Evolutionary conservation across 495 filamentous ascomycete species (phyloP), one percentile per base, ranked within the genome.

Genomic region (Platismatia glauca): DNA sequence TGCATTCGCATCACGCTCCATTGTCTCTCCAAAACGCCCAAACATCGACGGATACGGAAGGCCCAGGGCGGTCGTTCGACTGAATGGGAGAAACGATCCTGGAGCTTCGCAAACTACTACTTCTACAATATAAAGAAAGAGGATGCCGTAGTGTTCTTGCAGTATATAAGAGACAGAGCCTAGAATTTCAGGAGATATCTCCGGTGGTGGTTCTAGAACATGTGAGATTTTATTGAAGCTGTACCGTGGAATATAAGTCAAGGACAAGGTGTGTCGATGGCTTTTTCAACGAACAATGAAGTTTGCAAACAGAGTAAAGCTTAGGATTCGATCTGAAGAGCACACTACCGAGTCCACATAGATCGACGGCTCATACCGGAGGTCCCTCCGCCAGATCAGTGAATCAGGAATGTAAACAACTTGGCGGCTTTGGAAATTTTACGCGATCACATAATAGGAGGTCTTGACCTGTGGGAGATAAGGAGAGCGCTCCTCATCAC

Each of bases 41-140:
- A 53, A 33, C 20, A 31, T 58, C 34, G 22, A 58, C 31, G 56
- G 56, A 58, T 24, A 58, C 31, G 39, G 35, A 38, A 58, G 16
- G 34, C 35, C 20, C 3, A 38, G 24, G 22, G 22, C 12, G 4
- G 0, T 18, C 27, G 22, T n/a, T n/a, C n/a, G 48, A 52, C 48
- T 52, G 27, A 52, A 52, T 31, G 48, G 27, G 24, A 18, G 33
- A 33, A 2, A 31, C n/a, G 27, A 52, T 3, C 16, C 15, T 31
- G 27, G 2, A 52, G 27, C 5, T 18, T 18, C 12, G 27, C 27
- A 5, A 8, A 18, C 1, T 18, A 8, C 15, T 50, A n/a, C n/a
- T n/a, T n/a, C n/a, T n/a, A n/a, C 11, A 15, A 16, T 12, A 0
- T 29, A 22, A 29, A 50, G 46, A 29, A 16, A 12, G 22, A 4